phyloP scores from a whole-genome alignment of 345 rosid species.

The Streptanthus diversifolius region DNA sequence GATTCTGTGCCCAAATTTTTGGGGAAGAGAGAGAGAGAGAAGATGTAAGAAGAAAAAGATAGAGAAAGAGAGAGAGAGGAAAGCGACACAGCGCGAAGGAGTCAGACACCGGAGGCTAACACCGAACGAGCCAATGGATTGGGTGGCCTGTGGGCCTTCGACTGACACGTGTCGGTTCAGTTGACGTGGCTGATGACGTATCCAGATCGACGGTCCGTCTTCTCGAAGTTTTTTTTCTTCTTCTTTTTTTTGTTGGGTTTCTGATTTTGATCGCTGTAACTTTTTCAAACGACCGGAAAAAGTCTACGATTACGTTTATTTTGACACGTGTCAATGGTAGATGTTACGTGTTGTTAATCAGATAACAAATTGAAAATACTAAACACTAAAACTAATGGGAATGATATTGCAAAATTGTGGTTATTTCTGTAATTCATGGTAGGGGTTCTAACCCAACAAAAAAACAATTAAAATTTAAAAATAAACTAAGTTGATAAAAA shows the following conservation, averaged over 20 bases:
- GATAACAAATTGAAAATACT: neutral
- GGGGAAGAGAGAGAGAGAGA: constrained; percentile 5
- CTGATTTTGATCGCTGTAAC: neutral
- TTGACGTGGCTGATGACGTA: constrained; percentile 10
- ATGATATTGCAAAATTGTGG: too few species aligned
- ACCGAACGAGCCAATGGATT: constrained; percentile 34
- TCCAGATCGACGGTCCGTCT: constrained; percentile 11
- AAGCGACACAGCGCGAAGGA: neutral
- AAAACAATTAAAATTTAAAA: too few species aligned
- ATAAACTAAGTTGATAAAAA: too few species aligned
- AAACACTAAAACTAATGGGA: too few species aligned
- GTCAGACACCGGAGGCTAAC: constrained; percentile 33
- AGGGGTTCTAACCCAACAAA: too few species aligned
- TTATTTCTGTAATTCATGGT: too few species aligned
- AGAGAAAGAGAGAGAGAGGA: neutral
- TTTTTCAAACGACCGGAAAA: constrained; percentile 1
- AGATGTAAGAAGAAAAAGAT: neutral
- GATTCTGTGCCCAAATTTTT: constrained; percentile 19
- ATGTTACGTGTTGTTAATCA: neutral
- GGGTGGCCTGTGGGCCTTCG: constrained; percentile 12
- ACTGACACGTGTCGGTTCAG: constrained; percentile 36
- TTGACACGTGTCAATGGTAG: neutral
- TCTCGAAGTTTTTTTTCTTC: neutral
- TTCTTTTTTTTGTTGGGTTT: neutral
- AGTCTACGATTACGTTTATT: constrained; percentile 6